Percentiles rank a stretch among this genome's conserved stretches.
Conservation (phyloP, 176 grass and related monocot species). For the Cocos nucifera region DNA sequence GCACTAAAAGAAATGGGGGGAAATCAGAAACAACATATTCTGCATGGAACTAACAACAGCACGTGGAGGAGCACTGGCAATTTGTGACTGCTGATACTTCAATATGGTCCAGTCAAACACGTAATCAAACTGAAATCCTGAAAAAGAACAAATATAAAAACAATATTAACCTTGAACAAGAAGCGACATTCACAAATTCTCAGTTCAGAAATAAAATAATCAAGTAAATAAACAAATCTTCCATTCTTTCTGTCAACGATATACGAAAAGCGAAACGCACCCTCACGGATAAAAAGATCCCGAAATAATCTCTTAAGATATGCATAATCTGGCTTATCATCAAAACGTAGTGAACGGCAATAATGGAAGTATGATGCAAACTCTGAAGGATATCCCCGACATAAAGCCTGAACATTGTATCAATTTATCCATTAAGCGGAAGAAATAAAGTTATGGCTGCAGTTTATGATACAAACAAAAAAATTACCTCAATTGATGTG, state of each 20-base stretch:
- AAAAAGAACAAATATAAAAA: slow-evolving; percentile 16
- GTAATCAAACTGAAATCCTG: slow-evolving; percentile 99
- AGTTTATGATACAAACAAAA: neutral
- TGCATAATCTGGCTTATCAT: slow-evolving; percentile 95
- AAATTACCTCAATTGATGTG: slow-evolving; percentile 80
- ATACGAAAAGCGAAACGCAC: slow-evolving; percentile 27
- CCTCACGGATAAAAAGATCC: slow-evolving; percentile 96
- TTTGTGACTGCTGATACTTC: slow-evolving; percentile 96
- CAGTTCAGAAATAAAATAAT: no score
- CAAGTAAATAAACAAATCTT: no score
- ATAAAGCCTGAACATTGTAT: slow-evolving; percentile 47
- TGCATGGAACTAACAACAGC: slow-evolving; percentile 28
- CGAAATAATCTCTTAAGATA: slow-evolving; percentile 92
- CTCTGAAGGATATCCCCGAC: slow-evolving; percentile 78
- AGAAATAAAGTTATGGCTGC: neutral
- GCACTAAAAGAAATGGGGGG: neutral
- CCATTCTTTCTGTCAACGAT: neutral
- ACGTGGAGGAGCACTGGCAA: slow-evolving; percentile 67
- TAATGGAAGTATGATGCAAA: slow-evolving; percentile 98
- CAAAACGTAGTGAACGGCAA: slow-evolving; percentile 78
- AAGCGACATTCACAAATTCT: no score
- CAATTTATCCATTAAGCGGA: neutral
- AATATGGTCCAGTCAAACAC: slow-evolving; percentile 99
- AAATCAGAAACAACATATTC: neutral
- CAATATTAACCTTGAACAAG: neutral